phyloP scores from a whole-genome alignment of 2,329 filamentous ascomycete genomes.

The Ramichloridium luteum region DNA sequence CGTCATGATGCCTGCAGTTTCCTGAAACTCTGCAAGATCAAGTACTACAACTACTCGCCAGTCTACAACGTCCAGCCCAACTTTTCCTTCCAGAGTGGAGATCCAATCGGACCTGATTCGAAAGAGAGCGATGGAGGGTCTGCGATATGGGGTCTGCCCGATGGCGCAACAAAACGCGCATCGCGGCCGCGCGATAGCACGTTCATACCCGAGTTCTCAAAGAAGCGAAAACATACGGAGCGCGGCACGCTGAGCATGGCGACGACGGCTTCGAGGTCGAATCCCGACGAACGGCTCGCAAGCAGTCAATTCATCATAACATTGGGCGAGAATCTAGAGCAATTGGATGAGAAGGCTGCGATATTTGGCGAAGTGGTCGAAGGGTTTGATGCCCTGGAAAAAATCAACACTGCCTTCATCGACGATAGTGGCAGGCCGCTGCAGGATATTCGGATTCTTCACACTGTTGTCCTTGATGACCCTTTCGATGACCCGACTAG shows the following conservation, averaged over 20 bases:
- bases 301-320: conserved; percentile 92
- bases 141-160: conserved; percentile 79
- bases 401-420: conserved; percentile 80
- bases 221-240: conserved; percentile 78
- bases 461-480: conserved; percentile 85
- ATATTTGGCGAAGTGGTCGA: conserved; percentile 94
- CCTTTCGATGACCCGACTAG: conserved; percentile 74
- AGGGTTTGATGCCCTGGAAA: conserved; percentile 85
- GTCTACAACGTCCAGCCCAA: conserved; percentile 85
- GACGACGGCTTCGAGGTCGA: conserved; percentile 62
- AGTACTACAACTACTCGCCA: conserved; percentile 97
- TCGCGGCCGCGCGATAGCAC: conserved; percentile 32
- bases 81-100: conserved; percentile 93
- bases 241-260: conserved; percentile 95
- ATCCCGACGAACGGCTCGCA: conserved; percentile 71
- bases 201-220: conserved; percentile 73
- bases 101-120: conserved; percentile 78
- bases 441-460: conserved; percentile 88
- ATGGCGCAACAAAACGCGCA: conserved; percentile 52
- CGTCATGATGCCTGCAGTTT: conserved; percentile 51
- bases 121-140: conserved; percentile 80
- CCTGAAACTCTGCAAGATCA: conserved; percentile 94
- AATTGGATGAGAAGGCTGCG: conserved; percentile 82
- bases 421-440: conserved; percentile 77
- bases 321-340: conserved; percentile 77